Conservation (phyloP, 345 rosid species). For the Hibiscus mutabilis region DNA sequence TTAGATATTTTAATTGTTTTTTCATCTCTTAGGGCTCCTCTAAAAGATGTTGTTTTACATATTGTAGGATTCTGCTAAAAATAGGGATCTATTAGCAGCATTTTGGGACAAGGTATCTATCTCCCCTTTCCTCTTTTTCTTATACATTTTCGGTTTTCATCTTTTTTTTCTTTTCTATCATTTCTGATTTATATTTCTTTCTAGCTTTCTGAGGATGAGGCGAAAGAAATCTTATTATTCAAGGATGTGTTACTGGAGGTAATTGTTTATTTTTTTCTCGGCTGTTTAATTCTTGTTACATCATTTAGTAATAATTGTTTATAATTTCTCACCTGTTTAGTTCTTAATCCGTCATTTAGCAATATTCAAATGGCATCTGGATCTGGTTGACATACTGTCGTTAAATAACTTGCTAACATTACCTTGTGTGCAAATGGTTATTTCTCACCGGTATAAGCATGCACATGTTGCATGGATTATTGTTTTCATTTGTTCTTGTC, state of each 20-base stretch:
- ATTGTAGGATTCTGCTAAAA: conserved; percentile 64
- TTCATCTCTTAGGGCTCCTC: conserved; percentile 3
- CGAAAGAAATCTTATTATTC: conserved; percentile 69
- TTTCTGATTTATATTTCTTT: conserved; percentile 24
- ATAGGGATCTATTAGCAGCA: conserved; percentile 58
- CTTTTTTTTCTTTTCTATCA: conserved; percentile 12
- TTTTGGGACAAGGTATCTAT: conserved; percentile 82
- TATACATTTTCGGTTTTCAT: conserved; percentile 2
- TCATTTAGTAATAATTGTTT: neutral
- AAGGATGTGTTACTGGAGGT: conserved; percentile 66
- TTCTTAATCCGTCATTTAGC: no score
- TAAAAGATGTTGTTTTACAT: conserved; percentile 16
- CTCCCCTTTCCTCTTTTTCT: neutral
- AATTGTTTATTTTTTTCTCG: neutral
- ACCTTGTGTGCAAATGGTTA: neutral
- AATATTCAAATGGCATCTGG: neutral
- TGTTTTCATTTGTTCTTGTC: neutral
- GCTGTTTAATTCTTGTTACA: neutral
- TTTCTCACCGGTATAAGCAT: neutral
- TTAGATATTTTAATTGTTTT: neutral
- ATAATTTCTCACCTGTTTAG: no score
- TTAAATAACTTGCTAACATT: neutral
- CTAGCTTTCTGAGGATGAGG: conserved; percentile 67
- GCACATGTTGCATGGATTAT: neutral
- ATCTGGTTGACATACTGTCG: neutral